A percentile compares a stretch with the other conserved stretches of the same genome.
phyloP scores from a whole-genome alignment of 768 basidiomycete species.

The Leucocoprinus sp. region DNA sequence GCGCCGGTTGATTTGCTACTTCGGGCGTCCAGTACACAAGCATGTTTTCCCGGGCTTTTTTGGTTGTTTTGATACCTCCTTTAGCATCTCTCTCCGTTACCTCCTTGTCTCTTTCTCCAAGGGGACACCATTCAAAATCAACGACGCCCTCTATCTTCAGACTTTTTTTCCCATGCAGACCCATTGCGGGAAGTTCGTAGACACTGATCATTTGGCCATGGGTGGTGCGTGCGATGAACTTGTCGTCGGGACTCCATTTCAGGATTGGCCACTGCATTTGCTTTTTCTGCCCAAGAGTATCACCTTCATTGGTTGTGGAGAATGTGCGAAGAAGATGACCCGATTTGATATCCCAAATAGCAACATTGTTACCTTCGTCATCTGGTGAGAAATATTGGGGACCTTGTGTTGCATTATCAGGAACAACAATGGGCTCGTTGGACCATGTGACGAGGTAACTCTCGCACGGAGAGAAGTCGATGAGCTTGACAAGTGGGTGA shows the following conservation, averaged over 20 bases:
- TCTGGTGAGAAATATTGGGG: slow-evolving; percentile 84
- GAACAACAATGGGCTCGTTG: slow-evolving; percentile 82
- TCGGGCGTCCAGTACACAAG: slow-evolving; percentile 98
- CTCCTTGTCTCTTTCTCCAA: slow-evolving; percentile 82
- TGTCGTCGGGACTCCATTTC: slow-evolving; percentile 97
- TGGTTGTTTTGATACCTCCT: slow-evolving; percentile 36
- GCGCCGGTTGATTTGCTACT: slow-evolving; percentile 91
- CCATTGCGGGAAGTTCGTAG: slow-evolving; percentile 92
- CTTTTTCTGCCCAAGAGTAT: slow-evolving; percentile 54
- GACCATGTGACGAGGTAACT: slow-evolving; percentile 98
- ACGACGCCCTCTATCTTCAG: slow-evolving; percentile 95
- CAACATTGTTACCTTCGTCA: slow-evolving; percentile 94
- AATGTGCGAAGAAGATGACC: slow-evolving; percentile 91
- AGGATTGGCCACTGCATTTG: slow-evolving; percentile 92
- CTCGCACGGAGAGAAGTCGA: slow-evolving; percentile 97
- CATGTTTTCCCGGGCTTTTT: slow-evolving; percentile 82
- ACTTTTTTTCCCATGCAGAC: slow-evolving; percentile 90
- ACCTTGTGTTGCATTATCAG: slow-evolving; percentile 73
- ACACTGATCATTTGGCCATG: slow-evolving; percentile 93
- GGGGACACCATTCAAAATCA: slow-evolving; percentile 98
- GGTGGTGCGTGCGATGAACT: slow-evolving; percentile 84
- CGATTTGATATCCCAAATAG: slow-evolving; percentile 98
- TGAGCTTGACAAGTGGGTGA: slow-evolving; percentile 89
- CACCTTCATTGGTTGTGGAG: slow-evolving; percentile 53
- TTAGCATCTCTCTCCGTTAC: slow-evolving; percentile 48